Conservation (phyloP, 805 yeast species). For the Trichomonascus vanleenenianus region DNA sequence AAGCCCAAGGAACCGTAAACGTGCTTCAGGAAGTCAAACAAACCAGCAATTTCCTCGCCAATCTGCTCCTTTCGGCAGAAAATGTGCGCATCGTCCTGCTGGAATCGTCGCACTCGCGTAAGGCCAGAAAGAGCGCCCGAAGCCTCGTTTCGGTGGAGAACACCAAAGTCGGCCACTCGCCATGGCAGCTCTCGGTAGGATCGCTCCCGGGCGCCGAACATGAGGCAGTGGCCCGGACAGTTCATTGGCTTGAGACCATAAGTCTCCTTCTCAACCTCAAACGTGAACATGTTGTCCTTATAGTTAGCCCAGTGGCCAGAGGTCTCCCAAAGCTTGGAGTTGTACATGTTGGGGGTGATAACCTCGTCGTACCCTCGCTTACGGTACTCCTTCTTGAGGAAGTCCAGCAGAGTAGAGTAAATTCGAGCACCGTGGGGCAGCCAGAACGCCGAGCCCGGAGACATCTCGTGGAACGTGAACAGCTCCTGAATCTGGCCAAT, state of each 20-base stretch:
- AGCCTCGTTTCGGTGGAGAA: constrained; percentile 92
- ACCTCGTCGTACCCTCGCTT: constrained; percentile 97
- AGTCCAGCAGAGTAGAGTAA: constrained; percentile 76
- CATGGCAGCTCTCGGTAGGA: constrained; percentile 96
- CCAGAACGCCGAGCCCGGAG: constrained; percentile 99
- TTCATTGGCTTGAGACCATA: constrained; percentile 96
- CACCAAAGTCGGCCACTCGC: constrained; percentile 98
- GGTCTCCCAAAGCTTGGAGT: constrained; percentile 94
- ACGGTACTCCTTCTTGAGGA: constrained; percentile 77
- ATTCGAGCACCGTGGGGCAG: constrained; percentile 98
- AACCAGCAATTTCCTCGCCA: constrained; percentile 71
- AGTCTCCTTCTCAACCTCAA: constrained; percentile 93
- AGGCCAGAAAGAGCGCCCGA: constrained; percentile 92
- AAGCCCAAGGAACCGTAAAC: constrained; percentile 91
- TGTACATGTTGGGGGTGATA: constrained; percentile 98
- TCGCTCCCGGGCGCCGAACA: constrained; percentile 88
- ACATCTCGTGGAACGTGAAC: constrained; percentile 90
- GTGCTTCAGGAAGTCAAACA: constrained; percentile 77
- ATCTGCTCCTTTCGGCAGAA: constrained; percentile 93
- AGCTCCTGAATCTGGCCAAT: constrained; percentile 95
- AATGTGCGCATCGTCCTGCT: constrained; percentile 98
- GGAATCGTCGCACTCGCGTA: constrained; percentile 98
- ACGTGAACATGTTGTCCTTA: constrained; percentile 94
- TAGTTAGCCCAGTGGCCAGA: constrained; percentile 99
- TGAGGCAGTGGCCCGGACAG: constrained; percentile 92